Conservation (phyloP, 2,329 filamentous ascomycete genomes). For the Aplosporella prunicola region DNA sequence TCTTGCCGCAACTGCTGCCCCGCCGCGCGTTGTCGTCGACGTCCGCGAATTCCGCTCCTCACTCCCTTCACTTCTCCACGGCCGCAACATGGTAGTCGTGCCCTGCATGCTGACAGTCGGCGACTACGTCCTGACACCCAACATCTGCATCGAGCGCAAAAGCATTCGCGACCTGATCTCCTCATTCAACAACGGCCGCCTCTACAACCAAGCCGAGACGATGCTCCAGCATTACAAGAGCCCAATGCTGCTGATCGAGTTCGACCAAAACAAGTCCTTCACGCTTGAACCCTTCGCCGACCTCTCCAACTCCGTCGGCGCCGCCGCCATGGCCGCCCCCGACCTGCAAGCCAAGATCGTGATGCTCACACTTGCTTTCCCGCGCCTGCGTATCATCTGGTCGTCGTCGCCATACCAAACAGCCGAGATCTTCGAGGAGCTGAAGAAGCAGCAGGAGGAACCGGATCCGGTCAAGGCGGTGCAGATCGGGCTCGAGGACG, state of each 20-base stretch:
- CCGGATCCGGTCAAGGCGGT: slow-evolving; percentile 86
- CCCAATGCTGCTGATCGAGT: slow-evolving; percentile 91
- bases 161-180: slow-evolving; percentile 83
- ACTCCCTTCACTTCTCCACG: slow-evolving; percentile 82
- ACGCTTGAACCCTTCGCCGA: slow-evolving; percentile 60
- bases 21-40: slow-evolving; percentile 86
- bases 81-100: slow-evolving; percentile 75
- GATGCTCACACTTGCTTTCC: slow-evolving; percentile 84
- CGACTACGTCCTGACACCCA: slow-evolving; percentile 87
- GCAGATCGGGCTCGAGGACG: slow-evolving; percentile 63
- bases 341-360: slow-evolving; percentile 90
- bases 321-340: slow-evolving; percentile 45
- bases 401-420: slow-evolving; percentile 89
- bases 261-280: slow-evolving; percentile 94
- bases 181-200: slow-evolving; percentile 81
- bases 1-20: slow-evolving; percentile 71
- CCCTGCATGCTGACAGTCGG: slow-evolving; percentile 95
- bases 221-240: slow-evolving; percentile 91
- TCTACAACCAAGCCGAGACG: slow-evolving; percentile 84
- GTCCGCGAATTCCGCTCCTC: slow-evolving; percentile 93
- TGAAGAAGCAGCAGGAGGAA: slow-evolving; percentile 83
- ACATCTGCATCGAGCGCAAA: slow-evolving; percentile 91
- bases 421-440: slow-evolving; percentile 87
- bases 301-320: slow-evolving; percentile 51
- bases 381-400: slow-evolving; percentile 85